phyloP scores from a whole-genome alignment of 2,329 filamentous ascomycete genomes.

The Clonostachys sp. region DNA sequence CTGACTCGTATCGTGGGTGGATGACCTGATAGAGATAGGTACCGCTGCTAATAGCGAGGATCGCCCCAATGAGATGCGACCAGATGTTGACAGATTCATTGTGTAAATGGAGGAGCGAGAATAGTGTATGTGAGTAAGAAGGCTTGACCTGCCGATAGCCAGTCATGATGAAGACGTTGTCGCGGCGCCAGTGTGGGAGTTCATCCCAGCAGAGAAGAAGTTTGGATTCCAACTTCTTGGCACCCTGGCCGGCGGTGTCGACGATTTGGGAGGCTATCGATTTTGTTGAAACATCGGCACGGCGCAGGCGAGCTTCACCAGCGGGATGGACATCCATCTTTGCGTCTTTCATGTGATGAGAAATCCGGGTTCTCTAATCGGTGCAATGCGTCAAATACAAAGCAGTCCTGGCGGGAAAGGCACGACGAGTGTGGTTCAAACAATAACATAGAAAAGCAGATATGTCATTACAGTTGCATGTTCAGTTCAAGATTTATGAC shows the following conservation, averaged over 20 bases:
- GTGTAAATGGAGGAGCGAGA: slow-evolving; percentile 49
- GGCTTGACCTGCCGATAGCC: slow-evolving; percentile 49
- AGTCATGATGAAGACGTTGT: slow-evolving; percentile 50
- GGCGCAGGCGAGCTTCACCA: not conserved
- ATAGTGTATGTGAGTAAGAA: slow-evolving; percentile 39
- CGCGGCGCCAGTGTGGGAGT: slow-evolving; percentile 53
- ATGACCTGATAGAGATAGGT: slow-evolving; percentile 52
- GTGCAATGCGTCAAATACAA: too few species aligned
- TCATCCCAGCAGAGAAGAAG: slow-evolving; percentile 51
- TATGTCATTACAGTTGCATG: too few species aligned
- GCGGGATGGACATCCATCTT: not conserved
- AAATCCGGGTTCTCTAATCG: too few species aligned
- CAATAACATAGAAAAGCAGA: too few species aligned
- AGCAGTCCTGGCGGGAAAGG: too few species aligned
- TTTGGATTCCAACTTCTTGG: not conserved
- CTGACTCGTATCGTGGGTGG: slow-evolving; percentile 60
- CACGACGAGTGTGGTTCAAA: too few species aligned
- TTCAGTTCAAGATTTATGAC: too few species aligned
- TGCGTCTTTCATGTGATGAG: too few species aligned
- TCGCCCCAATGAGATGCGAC: slow-evolving; percentile 61
- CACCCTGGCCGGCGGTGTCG: not conserved
- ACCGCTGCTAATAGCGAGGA: slow-evolving; percentile 48
- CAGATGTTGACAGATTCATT: slow-evolving; percentile 62
- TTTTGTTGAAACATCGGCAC: not conserved
- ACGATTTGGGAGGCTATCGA: not conserved